Conservation (phyloP, 768 basidiomycete species). For the Sutorius australiensis region DNA sequence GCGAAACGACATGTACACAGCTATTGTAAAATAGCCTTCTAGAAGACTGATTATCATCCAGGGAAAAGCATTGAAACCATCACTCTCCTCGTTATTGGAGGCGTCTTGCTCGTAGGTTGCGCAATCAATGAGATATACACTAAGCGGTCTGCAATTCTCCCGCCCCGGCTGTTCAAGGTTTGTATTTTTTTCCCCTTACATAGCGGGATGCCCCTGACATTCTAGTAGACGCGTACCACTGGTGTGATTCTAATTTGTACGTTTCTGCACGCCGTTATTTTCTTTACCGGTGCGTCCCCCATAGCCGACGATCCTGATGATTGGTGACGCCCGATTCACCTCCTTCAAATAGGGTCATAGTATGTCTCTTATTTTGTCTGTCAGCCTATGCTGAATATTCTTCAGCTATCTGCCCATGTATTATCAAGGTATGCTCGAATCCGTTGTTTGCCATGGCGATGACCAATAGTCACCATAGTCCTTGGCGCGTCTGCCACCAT, state of each 20-base stretch:
- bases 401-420: conserved; percentile 38
- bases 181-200: not conserved
- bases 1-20: conserved; percentile 31
- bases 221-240: conserved; percentile 37
- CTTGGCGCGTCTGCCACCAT: conserved; percentile 36
- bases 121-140: conserved; percentile 35
- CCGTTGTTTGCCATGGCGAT: not conserved
- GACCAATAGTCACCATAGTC: conserved; percentile 12
- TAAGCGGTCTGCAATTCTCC: conserved; percentile 35
- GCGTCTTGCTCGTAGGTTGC: conserved; percentile 26
- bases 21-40: not conserved
- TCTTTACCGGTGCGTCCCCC: conserved; percentile 30
- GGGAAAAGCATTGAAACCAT: conserved; percentile 34
- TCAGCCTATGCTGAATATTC: conserved; percentile 4
- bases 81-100: conserved; percentile 35
- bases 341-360: conserved; percentile 22
- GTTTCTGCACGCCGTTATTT: conserved; percentile 34
- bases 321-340: not conserved
- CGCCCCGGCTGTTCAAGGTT: conserved; percentile 37
- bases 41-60: conserved; percentile 6
- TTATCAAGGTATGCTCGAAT: conserved; percentile 30
- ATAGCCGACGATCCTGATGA: not conserved
- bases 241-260: conserved; percentile 27
- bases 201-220: not conserved
- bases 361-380: conserved; percentile 5